A percentile compares a stretch with the other conserved stretches of the same genome.
phyloP scores from a whole-genome alignment of 2,329 filamentous ascomycete genomes.

The Penicillium concentricum region DNA sequence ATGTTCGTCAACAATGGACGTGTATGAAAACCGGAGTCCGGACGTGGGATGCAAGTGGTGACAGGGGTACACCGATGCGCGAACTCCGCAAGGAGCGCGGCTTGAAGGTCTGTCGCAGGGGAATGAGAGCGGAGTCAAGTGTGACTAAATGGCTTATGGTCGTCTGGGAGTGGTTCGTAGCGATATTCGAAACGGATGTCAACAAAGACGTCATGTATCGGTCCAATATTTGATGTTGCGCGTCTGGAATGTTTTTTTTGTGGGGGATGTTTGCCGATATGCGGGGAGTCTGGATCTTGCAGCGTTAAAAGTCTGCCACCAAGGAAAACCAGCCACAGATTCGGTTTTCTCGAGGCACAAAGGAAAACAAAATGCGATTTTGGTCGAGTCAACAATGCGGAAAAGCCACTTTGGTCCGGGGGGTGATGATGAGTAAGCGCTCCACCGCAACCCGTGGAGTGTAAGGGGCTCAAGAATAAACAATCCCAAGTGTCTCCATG shows the following conservation, averaged over 20 bases:
- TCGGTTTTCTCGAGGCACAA: slow-evolving; percentile 8
- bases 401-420: slow-evolving; percentile 34
- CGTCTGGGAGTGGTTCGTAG: slow-evolving; percentile 11
- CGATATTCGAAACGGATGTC: slow-evolving; percentile 24
- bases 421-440: slow-evolving; percentile 30
- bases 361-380: slow-evolving; percentile 13
- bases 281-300: slow-evolving; percentile 3
- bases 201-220: slow-evolving; percentile 41
- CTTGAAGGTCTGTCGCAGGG: slow-evolving; percentile 19
- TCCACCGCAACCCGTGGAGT: background rate
- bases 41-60: slow-evolving; percentile 20
- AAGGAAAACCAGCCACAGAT: slow-evolving; percentile 1
- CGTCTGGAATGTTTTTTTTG: slow-evolving; percentile 17
- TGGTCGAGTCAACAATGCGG: slow-evolving; percentile 24
- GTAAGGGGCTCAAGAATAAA: too few species aligned
- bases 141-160: background rate
- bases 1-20: slow-evolving; percentile 13
- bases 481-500: too few species aligned
- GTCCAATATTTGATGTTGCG: slow-evolving; percentile 18
- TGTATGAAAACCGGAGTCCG: slow-evolving; percentile 13
- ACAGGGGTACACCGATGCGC: slow-evolving; percentile 29
- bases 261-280: slow-evolving; percentile 9
- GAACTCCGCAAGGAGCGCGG: slow-evolving; percentile 35
- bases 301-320: background rate
- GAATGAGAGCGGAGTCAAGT: background rate